phyloP scores from a whole-genome alignment of 495 filamentous ascomycete genomes.

The Chlorociboria aeruginascens region DNA sequence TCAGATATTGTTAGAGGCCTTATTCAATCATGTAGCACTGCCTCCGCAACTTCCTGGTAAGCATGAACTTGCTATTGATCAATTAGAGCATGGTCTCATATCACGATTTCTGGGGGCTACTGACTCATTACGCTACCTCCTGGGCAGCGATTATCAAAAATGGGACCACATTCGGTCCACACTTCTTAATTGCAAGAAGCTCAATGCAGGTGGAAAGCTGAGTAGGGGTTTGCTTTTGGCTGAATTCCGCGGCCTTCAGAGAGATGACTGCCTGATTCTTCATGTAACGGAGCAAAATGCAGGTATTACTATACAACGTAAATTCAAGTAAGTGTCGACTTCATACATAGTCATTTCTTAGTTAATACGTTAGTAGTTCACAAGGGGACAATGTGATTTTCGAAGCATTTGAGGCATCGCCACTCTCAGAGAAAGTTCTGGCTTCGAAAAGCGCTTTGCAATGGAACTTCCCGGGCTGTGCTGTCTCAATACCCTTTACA shows the following conservation, averaged over 20 bases:
- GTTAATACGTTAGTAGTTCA: neutral
- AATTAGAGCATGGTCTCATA: neutral
- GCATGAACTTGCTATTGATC: neutral
- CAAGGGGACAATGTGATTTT: conserved; percentile 22
- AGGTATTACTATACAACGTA: neutral
- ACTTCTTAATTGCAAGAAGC: neutral
- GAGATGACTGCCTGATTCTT: neutral
- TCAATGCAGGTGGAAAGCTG: neutral
- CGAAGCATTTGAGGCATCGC: conserved; percentile 40
- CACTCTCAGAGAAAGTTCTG: conserved; percentile 29
- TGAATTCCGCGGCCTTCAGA: neutral
- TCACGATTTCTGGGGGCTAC: neutral
- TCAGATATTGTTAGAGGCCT: neutral
- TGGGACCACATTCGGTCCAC: neutral
- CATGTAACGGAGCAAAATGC: conserved; percentile 7
- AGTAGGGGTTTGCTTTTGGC: neutral
- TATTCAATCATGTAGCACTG: neutral
- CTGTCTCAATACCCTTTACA: conserved; percentile 23
- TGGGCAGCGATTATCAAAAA: neutral
- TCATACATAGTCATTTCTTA: neutral
- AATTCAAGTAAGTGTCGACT: neutral
- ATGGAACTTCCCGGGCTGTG: conserved; percentile 38
- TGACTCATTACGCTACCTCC: neutral
- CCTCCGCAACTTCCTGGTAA: neutral
- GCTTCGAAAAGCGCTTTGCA: conserved; percentile 28